phyloP scores from a whole-genome alignment of 352 stramenopile genomes.

The Thraustochytrium striatum region DNA sequence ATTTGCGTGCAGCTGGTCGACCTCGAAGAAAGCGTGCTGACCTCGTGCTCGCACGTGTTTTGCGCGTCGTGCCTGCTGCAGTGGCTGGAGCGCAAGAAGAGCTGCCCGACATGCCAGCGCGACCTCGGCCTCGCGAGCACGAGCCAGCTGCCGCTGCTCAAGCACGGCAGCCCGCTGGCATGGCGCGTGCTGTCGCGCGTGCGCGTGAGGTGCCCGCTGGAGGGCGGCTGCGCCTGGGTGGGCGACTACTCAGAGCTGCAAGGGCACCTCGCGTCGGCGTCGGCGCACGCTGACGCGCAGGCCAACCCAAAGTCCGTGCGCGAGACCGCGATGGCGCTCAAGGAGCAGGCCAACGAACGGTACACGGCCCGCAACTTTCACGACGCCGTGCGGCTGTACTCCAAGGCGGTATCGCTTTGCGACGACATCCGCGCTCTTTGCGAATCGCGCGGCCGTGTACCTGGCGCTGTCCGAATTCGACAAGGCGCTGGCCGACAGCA shows the following conservation, averaged over 20 bases:
- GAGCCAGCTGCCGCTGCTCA: conserved; percentile 49
- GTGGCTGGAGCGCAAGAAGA: conserved; percentile 52
- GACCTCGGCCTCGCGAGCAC: conserved; percentile 50
- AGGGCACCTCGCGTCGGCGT: conserved; percentile 52
- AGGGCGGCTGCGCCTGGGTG: conserved; percentile 53
- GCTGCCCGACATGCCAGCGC: conserved; percentile 55
- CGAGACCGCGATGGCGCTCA: conserved; percentile 17
- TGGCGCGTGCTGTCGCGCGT: conserved; percentile 55
- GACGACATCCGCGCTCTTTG: conserved; percentile 6
- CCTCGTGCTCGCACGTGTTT: conserved; percentile 57
- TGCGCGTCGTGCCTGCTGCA: conserved; percentile 53
- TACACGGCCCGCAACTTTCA: conserved; percentile 15
- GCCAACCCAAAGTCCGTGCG: not conserved
- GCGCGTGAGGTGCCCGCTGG: conserved; percentile 56
- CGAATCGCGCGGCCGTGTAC: conserved; percentile 24
- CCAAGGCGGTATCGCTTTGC: conserved; percentile 27
- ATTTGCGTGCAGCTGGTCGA: conserved; percentile 58
- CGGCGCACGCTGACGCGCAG: conserved; percentile 30
- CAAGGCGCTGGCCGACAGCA: conserved; percentile 68
- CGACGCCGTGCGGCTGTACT: conserved; percentile 27
- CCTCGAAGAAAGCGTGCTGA: conserved; percentile 53
- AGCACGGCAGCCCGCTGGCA: conserved; percentile 54
- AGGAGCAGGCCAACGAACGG: conserved; percentile 42
- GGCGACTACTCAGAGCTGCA: conserved; percentile 60
- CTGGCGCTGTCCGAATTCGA: not conserved